phyloP scores from a whole-genome alignment of 2,329 filamentous ascomycete genomes.

The Pyricularia grisea region DNA sequence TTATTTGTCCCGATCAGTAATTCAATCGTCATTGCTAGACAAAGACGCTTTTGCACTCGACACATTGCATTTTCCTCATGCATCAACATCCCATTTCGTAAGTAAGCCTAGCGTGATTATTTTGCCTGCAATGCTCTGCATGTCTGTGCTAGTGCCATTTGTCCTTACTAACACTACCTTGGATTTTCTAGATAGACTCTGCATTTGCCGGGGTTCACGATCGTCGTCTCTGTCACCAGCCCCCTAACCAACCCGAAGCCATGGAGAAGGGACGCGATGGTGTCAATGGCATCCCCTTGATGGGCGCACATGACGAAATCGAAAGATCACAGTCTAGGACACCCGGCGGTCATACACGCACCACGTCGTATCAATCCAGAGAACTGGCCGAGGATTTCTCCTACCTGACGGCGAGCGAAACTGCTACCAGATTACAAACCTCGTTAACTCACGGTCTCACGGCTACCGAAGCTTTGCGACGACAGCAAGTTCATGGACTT shows the following conservation, averaged over 20 bases:
- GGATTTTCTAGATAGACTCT: not conserved
- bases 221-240: not conserved
- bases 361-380: constrained; percentile 22
- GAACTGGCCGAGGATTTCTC: constrained; percentile 51
- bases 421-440: constrained; percentile 67
- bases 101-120: not conserved
- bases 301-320: constrained; percentile 7
- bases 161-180: not conserved
- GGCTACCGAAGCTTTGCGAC: constrained; percentile 68
- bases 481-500: constrained; percentile 64
- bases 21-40: not conserved
- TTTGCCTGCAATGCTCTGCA: not conserved
- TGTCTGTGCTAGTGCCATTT: not conserved
- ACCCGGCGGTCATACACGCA: constrained; percentile 12
- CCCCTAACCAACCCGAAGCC: not conserved
- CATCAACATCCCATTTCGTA: not conserved
- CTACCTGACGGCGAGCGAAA: constrained; percentile 66
- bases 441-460: constrained; percentile 78
- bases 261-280: constrained; percentile 11
- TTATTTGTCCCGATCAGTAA: not conserved
- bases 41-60: not conserved
- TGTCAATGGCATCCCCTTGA: constrained; percentile 7
- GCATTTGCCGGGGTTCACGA: constrained; percentile 3
- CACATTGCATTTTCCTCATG: not conserved
- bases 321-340: constrained; percentile 10